Evolutionary conservation across 495 filamentous ascomycete species (phyloP), one percentile per base, ranked within the genome.

Genomic region (Lasiosphaeria ovina): DNA sequence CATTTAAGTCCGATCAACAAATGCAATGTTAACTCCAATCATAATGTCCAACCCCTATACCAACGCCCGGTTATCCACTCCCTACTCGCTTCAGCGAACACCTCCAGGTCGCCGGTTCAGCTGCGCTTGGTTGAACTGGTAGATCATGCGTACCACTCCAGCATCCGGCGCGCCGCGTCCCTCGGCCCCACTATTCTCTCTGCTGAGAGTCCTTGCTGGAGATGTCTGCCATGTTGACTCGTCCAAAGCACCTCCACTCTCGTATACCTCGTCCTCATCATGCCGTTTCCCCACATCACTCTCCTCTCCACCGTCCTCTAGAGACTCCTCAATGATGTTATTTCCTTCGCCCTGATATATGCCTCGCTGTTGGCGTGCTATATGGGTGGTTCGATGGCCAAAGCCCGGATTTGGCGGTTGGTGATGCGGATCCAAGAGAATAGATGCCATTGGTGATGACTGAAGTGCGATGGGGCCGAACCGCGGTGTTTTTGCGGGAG

Each of bases 61-160:
- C 32, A 16, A 17, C 55, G 44, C 32, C 47, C 47, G 7, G 16
- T 31, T 34, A 12, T 24, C 47, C 14, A 6, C 47, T 49, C 38
- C 7, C 38, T 12, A 12, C 38, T 42, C 8, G 12, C 38, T 17
- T 72, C 64, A 79, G 62, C 76, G 66, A 57, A 77, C 69, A 0
- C 75, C 76, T 38, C 76, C 65, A n/a, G 68, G 69, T 40, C 69
- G 60, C 12, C 72, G 68, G 35, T 90, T 88, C 57, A 85, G 84
- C 69, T 93, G 90, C 57, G 84, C 90, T 74, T 88, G 92, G 70
- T 92, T 89, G 71, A 96, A 96, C 70, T 98, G 89, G 68, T 93
- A 90, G 50, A 98, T 82, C 73, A 98, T 75, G 3, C 89, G 89
- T 58, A 98, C 77, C 10, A 98, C 94, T 31, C 89, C 90, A 2